Base-by-base conservation (phyloP, 164 flowering plant species). In the Akebia trifoliata region DNA sequence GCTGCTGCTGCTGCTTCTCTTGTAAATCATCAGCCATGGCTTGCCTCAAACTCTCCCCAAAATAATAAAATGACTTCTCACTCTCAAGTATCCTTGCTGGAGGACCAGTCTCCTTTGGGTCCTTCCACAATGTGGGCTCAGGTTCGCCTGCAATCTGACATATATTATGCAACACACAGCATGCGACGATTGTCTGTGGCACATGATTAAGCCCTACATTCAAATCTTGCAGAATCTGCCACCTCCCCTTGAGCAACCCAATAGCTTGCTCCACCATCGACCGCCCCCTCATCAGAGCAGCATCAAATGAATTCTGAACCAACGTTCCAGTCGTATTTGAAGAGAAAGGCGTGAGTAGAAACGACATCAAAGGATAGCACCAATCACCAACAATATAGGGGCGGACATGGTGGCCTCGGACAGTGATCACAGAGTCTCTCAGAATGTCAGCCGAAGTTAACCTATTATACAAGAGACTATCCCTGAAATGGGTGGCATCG, bases 91-190 rank as follows among this genome's bases (percentile, higher is more conserved):
- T 67, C 73, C 86, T 72, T 0, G 95, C 78, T 0, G 70, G 72
- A 15, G 73, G 55, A 6, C 86, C 88, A 30, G 44, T 72, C 76
- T 92, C 98, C 63, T 78, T 85, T 0, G 89, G 85, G 42, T 88
- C 98, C 78, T 75, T 85, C 76, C 74, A 86, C 24, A 68, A 69
- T 62, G 76, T 76, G 0, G 95, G 96, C 67, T 87, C 98, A 0
- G 98, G 98, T 68, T 92, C 98, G 61, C 86, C 85, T 0, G 95
- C 95, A 65, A 93, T 73, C 76, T 93, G 97, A 64, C 98, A 93
- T 64, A 93, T 62, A 67, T 93, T 93, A 68, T 89, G 98, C 83
- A 93, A 70, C 54, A 90, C 97, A 62, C 97, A 92, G 51, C 97
- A 89, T 5, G 98, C 98, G 25, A 93, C 95, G 57, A 93, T 84